These are phyloP conservation scores for Pyrenophora tritici-repentis DNA, from an alignment of 2,329 filamentous ascomycete species.

Conservation along the genomic window DNA sequence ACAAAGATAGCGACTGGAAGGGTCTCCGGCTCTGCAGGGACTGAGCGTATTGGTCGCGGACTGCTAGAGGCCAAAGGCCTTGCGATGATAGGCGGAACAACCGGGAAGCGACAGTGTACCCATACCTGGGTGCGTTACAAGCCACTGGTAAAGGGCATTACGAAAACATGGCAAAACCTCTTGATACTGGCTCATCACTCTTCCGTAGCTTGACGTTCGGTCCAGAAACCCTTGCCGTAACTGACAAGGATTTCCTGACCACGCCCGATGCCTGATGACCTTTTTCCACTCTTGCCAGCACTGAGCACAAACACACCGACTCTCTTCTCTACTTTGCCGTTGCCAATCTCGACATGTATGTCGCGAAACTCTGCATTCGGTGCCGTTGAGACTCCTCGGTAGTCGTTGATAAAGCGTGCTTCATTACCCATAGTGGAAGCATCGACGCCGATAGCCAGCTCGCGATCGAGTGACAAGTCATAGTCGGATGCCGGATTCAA, in stretches of 20 bases:
- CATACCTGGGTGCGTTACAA: background rate
- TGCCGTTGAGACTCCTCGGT: constrained; percentile 52
- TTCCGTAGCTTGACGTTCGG: constrained; percentile 35
- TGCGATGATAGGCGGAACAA: background rate
- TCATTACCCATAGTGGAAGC: constrained; percentile 57
- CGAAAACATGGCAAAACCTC: background rate
- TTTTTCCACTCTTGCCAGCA: constrained; percentile 55
- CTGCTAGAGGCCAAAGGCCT: background rate
- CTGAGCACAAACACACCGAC: constrained; percentile 58
- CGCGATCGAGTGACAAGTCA: constrained; percentile 57
- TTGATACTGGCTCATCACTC: constrained; percentile 6
- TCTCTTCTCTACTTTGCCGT: constrained; percentile 51
- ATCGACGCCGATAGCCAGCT: constrained; percentile 56
- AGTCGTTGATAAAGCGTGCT: constrained; percentile 60
- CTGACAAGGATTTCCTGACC: constrained; percentile 59
- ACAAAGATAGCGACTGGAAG: too few relatives aligned
- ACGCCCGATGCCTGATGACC: constrained; percentile 52
- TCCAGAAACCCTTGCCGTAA: constrained; percentile 60
- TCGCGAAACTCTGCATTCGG: constrained; percentile 53
- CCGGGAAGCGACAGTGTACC: background rate
- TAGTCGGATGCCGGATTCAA: constrained; percentile 54
- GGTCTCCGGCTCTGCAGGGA: background rate
- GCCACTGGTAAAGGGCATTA: background rate
- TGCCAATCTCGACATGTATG: constrained; percentile 43
- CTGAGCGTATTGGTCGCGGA: background rate